Conservation (phyloP, 2,329 filamentous ascomycete genomes). For the Drechmeria coniospora region DNA sequence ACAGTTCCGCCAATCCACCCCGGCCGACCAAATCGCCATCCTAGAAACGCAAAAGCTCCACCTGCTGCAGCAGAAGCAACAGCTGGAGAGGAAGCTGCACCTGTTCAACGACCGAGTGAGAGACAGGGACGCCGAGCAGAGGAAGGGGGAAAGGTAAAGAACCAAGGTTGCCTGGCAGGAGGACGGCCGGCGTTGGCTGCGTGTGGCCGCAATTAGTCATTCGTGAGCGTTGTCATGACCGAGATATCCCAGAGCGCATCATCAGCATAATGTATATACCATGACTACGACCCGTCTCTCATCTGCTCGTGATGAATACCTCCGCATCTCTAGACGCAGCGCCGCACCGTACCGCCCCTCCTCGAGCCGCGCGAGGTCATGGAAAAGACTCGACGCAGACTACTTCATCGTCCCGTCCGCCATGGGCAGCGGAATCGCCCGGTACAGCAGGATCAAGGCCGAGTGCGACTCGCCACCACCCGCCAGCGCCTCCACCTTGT, state of each 20-base stretch:
- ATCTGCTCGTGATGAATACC: too few species aligned
- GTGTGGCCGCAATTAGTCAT: too few species aligned
- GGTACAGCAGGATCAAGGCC: slow-evolving; percentile 66
- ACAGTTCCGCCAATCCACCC: slow-evolving; percentile 21
- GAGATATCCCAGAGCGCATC: too few species aligned
- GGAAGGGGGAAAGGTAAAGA: slow-evolving; percentile 3
- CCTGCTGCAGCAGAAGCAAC: slow-evolving; percentile 21
- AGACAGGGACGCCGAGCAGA: slow-evolving; percentile 18
- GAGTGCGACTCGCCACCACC: slow-evolving; percentile 83
- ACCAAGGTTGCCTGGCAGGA: too few species aligned
- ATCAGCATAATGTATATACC: too few species aligned
- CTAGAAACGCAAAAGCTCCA: slow-evolving; percentile 26
- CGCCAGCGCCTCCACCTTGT: slow-evolving; percentile 80
- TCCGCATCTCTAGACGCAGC: too few species aligned
- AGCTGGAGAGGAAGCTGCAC: slow-evolving; percentile 26
- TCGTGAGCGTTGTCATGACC: too few species aligned
- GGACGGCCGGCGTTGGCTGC: too few species aligned
- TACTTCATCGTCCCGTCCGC: slow-evolving; percentile 29
- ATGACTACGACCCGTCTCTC: too few species aligned
- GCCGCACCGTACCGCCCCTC: too few species aligned
- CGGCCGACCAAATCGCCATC: slow-evolving; percentile 28
- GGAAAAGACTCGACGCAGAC: not conserved
- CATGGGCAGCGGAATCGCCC: slow-evolving; percentile 52
- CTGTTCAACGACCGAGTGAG: slow-evolving; percentile 22
- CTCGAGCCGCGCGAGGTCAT: too few species aligned